These are phyloP conservation scores for Aspergillus ustus DNA, from an alignment of 2,329 filamentous ascomycete genomes.

Conservation along the genomic window DNA sequence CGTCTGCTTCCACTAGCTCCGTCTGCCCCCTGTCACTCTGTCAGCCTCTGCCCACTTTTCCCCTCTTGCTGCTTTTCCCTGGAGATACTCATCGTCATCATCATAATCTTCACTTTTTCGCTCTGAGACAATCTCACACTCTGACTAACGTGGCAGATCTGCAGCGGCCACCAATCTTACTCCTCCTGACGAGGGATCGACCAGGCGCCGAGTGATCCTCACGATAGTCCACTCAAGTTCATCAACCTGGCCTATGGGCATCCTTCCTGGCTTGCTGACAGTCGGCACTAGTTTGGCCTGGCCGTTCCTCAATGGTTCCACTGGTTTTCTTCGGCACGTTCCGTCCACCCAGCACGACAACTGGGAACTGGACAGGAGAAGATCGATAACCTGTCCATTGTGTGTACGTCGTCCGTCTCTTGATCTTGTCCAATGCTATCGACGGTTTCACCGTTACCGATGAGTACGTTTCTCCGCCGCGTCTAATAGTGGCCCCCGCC, in stretches of 20 bases:
- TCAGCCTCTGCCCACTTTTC: neutral
- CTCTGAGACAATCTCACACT: conserved; percentile 12
- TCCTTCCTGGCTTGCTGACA: conserved; percentile 8
- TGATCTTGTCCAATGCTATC: neutral
- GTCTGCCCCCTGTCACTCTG: conserved; percentile 1
- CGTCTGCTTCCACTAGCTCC: neutral
- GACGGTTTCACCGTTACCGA: neutral
- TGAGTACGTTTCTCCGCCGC: neutral
- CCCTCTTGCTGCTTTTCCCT: neutral
- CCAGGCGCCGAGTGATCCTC: conserved; percentile 25
- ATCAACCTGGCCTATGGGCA: conserved; percentile 4
- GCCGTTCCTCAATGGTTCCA: conserved; percentile 10
- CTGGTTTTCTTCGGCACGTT: conserved; percentile 21
- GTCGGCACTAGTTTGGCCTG: conserved; percentile 3
- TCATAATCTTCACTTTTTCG: neutral
- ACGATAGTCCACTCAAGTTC: conserved; percentile 11
- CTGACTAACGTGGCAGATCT: conserved; percentile 20
- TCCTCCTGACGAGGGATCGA: conserved; percentile 22
- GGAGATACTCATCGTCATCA: neutral
- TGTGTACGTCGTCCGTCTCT: neutral
- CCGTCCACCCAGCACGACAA: neutral
- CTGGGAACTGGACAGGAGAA: no score
- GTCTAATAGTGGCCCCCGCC: neutral
- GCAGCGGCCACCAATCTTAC: conserved; percentile 14
- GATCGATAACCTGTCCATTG: no score